phyloP scores from a whole-genome alignment of 2,329 filamentous ascomycete species.

The Neonectria hederae region DNA sequence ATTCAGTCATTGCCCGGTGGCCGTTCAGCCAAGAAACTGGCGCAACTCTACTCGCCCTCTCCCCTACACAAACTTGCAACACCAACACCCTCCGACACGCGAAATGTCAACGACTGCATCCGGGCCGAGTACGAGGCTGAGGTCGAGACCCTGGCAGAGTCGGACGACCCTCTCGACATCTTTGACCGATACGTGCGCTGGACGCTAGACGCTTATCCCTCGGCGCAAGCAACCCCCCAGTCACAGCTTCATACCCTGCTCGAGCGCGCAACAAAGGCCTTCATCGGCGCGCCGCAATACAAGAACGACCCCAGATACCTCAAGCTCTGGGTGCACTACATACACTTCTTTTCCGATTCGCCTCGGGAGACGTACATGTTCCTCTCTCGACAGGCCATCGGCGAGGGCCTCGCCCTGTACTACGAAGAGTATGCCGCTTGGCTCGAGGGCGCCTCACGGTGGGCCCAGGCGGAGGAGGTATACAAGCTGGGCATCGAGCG shows the following conservation, averaged over 20 bases:
- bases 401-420: constrained; percentile 86
- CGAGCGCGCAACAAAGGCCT: constrained; percentile 91
- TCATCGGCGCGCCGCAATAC: constrained; percentile 86
- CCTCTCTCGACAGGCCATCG: constrained; percentile 86
- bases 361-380: constrained; percentile 94
- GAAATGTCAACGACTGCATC: constrained; percentile 80
- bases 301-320: constrained; percentile 95
- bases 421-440: constrained; percentile 97
- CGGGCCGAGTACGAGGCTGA: constrained; percentile 89
- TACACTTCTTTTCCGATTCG: constrained; percentile 90
- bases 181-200: constrained; percentile 98
- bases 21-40: constrained; percentile 88
- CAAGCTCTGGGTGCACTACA: constrained; percentile 93
- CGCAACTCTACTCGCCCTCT: constrained; percentile 78
- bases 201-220: constrained; percentile 95
- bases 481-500: constrained; percentile 90
- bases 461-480: constrained; percentile 92
- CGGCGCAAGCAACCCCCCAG: constrained; percentile 88
- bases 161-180: constrained; percentile 93
- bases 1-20: constrained; percentile 91
- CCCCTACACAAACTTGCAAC: constrained; percentile 66
- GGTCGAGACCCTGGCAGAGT: constrained; percentile 79
- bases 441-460: constrained; percentile 85
- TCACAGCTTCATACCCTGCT: constrained; percentile 90
- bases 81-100: constrained; percentile 75